Conservation (phyloP, 2,329 filamentous ascomycete species). For the Epichloe hybrida region DNA sequence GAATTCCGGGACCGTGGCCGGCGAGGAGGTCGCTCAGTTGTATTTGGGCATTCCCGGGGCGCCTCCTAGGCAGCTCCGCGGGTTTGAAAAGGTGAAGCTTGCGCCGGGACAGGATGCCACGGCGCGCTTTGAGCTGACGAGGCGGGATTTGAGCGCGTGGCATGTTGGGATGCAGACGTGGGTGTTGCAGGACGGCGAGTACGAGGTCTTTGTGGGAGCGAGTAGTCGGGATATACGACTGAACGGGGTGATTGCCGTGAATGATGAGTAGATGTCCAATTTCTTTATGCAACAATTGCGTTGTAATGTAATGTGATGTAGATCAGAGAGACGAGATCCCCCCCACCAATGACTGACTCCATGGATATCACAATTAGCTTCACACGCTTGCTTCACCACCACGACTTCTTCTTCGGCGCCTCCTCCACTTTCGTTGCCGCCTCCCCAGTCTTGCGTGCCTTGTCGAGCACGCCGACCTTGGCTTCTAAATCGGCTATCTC, state of each 20-base stretch:
- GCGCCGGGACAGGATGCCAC: conserved; percentile 28
- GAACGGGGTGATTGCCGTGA: conserved; percentile 4
- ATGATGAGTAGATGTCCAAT: background rate
- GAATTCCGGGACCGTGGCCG: conserved; percentile 45
- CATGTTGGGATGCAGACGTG: conserved; percentile 45
- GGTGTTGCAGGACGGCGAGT: conserved; percentile 32
- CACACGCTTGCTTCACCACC: conserved; percentile 3
- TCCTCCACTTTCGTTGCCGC: background rate
- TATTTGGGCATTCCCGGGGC: conserved; percentile 48
- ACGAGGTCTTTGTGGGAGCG: conserved; percentile 29
- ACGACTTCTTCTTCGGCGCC: conserved; percentile 8
- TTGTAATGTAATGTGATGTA: too few relatives aligned
- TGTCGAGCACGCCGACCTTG: conserved; percentile 22
- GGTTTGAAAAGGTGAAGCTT: conserved; percentile 46
- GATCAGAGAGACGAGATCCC: too few relatives aligned
- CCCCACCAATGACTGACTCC: background rate
- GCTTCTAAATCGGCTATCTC: conserved; percentile 25
- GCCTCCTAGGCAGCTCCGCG: conserved; percentile 47
- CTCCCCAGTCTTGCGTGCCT: conserved; percentile 1
- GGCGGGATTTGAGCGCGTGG: conserved; percentile 53
- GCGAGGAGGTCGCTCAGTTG: conserved; percentile 41
- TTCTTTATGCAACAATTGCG: too few relatives aligned
- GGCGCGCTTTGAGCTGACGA: conserved; percentile 38
- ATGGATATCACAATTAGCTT: background rate
- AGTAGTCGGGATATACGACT: conserved; percentile 30